Base-by-base conservation (phyloP, 768 basidiomycete species). In the Lentinula guzmanii region DNA sequence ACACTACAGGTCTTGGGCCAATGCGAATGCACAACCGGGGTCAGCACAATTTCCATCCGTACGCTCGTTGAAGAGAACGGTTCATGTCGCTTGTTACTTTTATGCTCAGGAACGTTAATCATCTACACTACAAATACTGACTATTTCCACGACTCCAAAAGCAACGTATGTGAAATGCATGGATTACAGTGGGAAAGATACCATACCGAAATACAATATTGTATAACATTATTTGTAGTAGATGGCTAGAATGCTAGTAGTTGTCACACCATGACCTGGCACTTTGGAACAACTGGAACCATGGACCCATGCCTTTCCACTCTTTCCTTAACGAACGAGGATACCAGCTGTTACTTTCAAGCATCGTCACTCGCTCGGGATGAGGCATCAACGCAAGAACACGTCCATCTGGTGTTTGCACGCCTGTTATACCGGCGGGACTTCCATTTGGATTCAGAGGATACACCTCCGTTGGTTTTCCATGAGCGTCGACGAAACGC, bases 301-400 rank as follows among this genome's bases (percentile, higher is more conserved):
- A 99, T 1, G 97, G 97, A 3, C 95, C 95, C 33, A 79, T 76
- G 10, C 90, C 87, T 37, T 82, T 76, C 92, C 92, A 94, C 31
- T 81, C 77, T 39, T 72, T 72, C 51, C 28, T 60, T 64, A 89
- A 71, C 33, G 77, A 75, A 5, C 77, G 66, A 1, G 94, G 90
- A 73, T 89, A 92, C 95, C 95, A 99, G 68, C 93, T 95, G 69
- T 95, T 97, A 68, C 88, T 90, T 68, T 91, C 90, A 61, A 91
- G 68, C 34, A 85, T 80, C 18, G 85, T 82, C 5, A 91, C 90
- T 15, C 96, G 86, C 72, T 98, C 97, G 0, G 96, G 95, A 74
- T 98, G 97, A 15, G 97, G 97, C 97, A 99, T 99, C 67, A 98
- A 74, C 1, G 93, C 95, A 59, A 98, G 77, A 8, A 99, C 89